Base-by-base conservation (phyloP, 306 rosid genomes). In the Trifolium dubium region DNA sequence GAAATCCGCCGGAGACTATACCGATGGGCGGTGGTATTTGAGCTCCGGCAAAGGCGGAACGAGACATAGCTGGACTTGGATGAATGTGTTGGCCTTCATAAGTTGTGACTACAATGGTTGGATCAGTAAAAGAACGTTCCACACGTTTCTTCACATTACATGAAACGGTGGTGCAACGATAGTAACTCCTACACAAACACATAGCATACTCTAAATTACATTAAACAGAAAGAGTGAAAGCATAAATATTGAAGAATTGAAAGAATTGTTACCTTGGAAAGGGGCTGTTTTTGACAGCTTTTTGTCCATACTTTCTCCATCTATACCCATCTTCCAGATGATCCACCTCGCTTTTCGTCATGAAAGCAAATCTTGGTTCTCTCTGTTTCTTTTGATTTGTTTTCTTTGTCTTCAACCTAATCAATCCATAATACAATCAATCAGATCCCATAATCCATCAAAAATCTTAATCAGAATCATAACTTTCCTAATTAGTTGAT, bases 271-370 rank as follows among this genome's bases (percentile, higher is more conserved):
- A 66, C 99, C 99, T 89, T 17, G 99, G 99, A 64, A 87, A 88
- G 74, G 96, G 89, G 95, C 96, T 94, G 82, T 94, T 87, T 78
- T 94, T 94, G 4, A 92, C 99, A 29, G 97, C 96, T 75, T 94
- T 94, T 79, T 94, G 99, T 64, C 99, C 99, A 86, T 94, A 94
- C 86, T 94, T 94, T 79, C 97, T 92, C 99, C 99, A 94, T 86
- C 99, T 87, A 76, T 92, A 94, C 18, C 99, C 99, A 82, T 94
- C 99, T 87, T 94, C 99, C 39, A 94, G 88, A 87, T 89, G 97
- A 89, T 94, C 99, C 9, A 94, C 97, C 86, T 94, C 95, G 73
- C 99, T 92, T 84, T 87, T 94, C 3, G 99, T 94, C 99, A 89
- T 92, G 86, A 94, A 94, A n/a, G 96, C 96, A 59, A 92, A 77